A percentile compares a stretch with the other conserved stretches of the same genome.
Conservation (phyloP, 1,139 yeast species). For the Candida sp. region DNA sequence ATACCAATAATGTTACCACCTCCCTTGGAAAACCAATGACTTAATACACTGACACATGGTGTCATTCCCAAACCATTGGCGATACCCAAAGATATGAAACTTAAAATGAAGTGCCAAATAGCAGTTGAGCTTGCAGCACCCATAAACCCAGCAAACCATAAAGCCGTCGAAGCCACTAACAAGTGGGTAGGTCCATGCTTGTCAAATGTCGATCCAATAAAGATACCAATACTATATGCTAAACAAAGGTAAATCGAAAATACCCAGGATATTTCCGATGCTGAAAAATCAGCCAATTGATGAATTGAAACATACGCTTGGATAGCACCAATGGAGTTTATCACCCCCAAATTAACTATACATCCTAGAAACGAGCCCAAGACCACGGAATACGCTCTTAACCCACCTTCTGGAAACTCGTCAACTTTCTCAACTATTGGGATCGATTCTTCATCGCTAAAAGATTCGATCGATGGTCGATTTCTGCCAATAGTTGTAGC, state of each 20-base stretch:
- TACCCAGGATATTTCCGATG: conserved; percentile 61
- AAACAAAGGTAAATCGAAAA: conserved; percentile 60
- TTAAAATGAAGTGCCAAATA: conserved; percentile 53
- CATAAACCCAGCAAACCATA: conserved; percentile 46
- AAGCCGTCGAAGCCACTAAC: conserved; percentile 38
- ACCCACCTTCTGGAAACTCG: conserved; percentile 64
- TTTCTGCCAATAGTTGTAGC: not conserved
- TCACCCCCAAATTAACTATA: conserved; percentile 55
- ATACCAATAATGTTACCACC: conserved; percentile 56
- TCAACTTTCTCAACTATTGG: not conserved
- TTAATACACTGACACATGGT: conserved; percentile 53
- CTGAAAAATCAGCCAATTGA: conserved; percentile 42
- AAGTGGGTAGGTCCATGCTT: conserved; percentile 44
- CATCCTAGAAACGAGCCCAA: conserved; percentile 62
- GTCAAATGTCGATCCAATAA: conserved; percentile 45
- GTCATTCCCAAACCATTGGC: conserved; percentile 58
- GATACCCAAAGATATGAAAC: conserved; percentile 50
- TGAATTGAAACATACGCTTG: conserved; percentile 57
- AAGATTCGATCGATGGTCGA: not conserved
- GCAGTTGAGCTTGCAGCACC: conserved; percentile 47
- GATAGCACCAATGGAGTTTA: conserved; percentile 62
- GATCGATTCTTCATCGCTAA: not conserved
- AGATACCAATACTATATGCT: conserved; percentile 54
- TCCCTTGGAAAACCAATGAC: conserved; percentile 55
- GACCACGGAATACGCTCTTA: conserved; percentile 55